Evolutionary conservation across 345 rosid species (phyloP).

Genomic region (Crucihimalaya himalaica): DNA sequence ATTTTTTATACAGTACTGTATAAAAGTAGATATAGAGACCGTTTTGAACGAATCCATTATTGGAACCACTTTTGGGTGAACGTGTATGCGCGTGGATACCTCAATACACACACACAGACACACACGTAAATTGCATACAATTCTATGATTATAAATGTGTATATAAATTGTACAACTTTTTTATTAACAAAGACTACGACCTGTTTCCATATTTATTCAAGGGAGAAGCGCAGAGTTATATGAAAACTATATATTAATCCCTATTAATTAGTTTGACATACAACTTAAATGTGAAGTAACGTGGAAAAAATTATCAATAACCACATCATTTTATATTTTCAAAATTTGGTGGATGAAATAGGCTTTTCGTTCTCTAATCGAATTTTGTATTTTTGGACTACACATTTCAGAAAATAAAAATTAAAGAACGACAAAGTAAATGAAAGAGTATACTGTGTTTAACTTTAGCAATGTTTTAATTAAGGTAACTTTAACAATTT

Average conservation of each 20-base stretch:
- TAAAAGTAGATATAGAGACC: background rate
- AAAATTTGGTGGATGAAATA: background rate
- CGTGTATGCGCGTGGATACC: conserved; percentile 17
- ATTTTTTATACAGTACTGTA: background rate
- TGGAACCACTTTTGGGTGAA: conserved; percentile 8
- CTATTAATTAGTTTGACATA: background rate
- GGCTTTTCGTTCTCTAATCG: background rate
- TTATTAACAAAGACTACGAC: background rate
- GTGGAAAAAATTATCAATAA: background rate
- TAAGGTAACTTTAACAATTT: too few relatives aligned
- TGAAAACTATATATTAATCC: background rate
- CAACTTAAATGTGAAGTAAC: background rate
- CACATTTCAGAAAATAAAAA: too few relatives aligned
- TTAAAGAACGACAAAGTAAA: too few relatives aligned
- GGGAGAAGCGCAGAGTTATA: background rate
- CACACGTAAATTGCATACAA: background rate
- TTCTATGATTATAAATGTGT: background rate
- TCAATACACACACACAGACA: background rate
- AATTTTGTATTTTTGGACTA: too few relatives aligned
- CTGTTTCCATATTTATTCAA: background rate
- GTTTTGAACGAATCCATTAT: background rate
- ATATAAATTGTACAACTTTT: background rate
- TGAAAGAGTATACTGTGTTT: too few relatives aligned
- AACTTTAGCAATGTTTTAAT: too few relatives aligned
- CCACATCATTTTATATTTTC: background rate